These are phyloP conservation scores for Pneumocystis wakefieldiae DNA, from an alignment of 1,139 yeast species.

Conservation along the genomic window DNA sequence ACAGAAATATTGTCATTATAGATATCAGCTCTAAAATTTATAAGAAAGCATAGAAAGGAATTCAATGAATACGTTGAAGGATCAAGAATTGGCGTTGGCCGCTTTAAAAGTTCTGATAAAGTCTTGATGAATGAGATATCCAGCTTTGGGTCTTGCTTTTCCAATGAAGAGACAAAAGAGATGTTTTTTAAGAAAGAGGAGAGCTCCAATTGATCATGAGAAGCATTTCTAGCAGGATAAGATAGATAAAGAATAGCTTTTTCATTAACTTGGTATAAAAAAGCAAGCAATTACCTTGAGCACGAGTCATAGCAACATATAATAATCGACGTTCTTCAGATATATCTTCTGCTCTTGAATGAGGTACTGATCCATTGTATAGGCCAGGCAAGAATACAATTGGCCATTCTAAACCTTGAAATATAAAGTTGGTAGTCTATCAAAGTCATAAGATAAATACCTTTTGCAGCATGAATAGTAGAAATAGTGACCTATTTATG, in stretches of 20 bases:
- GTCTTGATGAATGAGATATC: conserved; percentile 1
- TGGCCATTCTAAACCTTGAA: conserved; percentile 60
- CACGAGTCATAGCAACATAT: conserved; percentile 80
- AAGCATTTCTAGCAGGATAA: conserved; percentile 8
- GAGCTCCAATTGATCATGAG: conserved; percentile 4
- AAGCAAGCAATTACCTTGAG: conserved; percentile 32
- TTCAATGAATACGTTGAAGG: background rate
- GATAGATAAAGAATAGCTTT: conserved; percentile 13
- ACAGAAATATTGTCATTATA: background rate
- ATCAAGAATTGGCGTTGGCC: background rate
- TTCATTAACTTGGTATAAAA: conserved; percentile 12
- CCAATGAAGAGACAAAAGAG: conserved; percentile 1
- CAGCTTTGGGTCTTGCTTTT: conserved; percentile 3
- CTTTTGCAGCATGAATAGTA: conserved; percentile 78
- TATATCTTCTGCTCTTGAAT: conserved; percentile 25
- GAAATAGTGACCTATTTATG: conserved; percentile 32
- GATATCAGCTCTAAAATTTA: background rate
- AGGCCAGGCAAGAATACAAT: conserved; percentile 51
- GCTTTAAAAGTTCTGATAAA: conserved; percentile 1
- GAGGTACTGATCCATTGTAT: conserved; percentile 25
- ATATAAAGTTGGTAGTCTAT: background rate
- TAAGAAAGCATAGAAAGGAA: background rate
- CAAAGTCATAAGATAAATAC: conserved; percentile 21
- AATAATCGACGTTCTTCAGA: conserved; percentile 73
- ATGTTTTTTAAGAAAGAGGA: conserved; percentile 5